Base-by-base conservation (phyloP, 2,329 filamentous ascomycete genomes). In the Pseudopithomyces chartarum region DNA sequence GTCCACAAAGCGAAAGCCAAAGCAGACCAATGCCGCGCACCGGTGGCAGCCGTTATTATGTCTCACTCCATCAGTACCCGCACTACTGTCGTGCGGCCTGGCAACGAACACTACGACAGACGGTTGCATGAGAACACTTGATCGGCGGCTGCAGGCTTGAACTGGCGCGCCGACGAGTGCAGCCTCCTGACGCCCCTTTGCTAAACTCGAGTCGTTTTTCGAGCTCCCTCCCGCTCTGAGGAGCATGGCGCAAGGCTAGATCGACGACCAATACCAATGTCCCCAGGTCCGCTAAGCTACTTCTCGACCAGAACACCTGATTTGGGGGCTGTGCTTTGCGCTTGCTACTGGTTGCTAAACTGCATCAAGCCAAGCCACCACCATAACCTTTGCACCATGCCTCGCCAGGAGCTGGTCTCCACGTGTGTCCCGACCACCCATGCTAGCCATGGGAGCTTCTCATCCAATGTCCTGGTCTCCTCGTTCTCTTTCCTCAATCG, bases 321-420 rank as follows among this genome's bases (percentile, higher is more conserved):
- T 43, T 38, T 33, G 49, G 49, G 47, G 38, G 23, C 29, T 3
- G 49, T 40, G 48, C 23, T 20, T 15, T 33, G 23, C 19, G 33
- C 34, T 33, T 29, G 29, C 46, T 48, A 49, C 26, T 17, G n/a
- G 26, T 55, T 59, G 56, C 47, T 50, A 51, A n/a, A 13, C 48
- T 45, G 33, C 11, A 49, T 53, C 36, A 29, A 52, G 61, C 55
- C 42, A 64, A 61, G 61, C 55, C 57, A 58, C 59, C 46, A 58
- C 54, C 52, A 47, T 33, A 52, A 50, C 49, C 32, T 48, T 54
- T 45, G 38, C 52, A 46, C 57, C 58, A 55, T 57, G 55, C 55
- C 43, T 47, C 33, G 51, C 53, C 48, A 38, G 48, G 38, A 42
- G 11, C 36, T 29, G 49, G 53, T 44, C 53, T 43, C 53, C 57